These are phyloP conservation scores for Metschnikowia baotianmanensis DNA, from an alignment of 805 yeast genomes.

Conservation along the genomic window DNA sequence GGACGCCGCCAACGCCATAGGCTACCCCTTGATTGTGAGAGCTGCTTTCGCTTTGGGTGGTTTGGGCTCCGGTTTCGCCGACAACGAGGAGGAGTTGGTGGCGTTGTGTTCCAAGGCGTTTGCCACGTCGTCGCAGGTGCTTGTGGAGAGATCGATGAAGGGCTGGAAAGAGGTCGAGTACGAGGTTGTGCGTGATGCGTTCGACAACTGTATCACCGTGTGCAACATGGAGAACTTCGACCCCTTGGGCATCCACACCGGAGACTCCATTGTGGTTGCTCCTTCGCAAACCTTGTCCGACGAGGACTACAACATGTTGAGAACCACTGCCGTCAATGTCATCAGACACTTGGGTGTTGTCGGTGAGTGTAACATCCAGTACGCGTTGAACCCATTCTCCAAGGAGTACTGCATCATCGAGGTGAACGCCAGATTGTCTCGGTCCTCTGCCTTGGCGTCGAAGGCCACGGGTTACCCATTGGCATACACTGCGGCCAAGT, in stretches of 20 bases:
- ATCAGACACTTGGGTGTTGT: constrained; percentile 97
- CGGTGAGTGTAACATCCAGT: constrained; percentile 98
- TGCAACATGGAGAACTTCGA: constrained; percentile 99
- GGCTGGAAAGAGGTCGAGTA: constrained; percentile 99
- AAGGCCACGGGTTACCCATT: constrained; percentile 98
- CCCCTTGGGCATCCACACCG: constrained; percentile 97
- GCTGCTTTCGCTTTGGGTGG: constrained; percentile 98
- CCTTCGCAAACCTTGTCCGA: constrained; percentile 97
- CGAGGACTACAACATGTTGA: constrained; percentile 95
- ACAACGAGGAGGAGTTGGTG: constrained; percentile 76
- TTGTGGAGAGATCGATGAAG: constrained; percentile 94
- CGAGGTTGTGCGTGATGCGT: constrained; percentile 97
- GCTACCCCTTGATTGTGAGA: constrained; percentile 94
- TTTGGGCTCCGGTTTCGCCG: constrained; percentile 96
- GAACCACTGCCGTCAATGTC: constrained; percentile 96
- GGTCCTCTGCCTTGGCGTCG: constrained; percentile 98
- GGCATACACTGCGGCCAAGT: constrained; percentile 96
- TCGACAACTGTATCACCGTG: constrained; percentile 96
- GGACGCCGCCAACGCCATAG: constrained; percentile 78
- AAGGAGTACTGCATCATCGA: constrained; percentile 96
- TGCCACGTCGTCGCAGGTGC: constrained; percentile 93
- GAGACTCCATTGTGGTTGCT: constrained; percentile 98
- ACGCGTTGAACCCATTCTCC: constrained; percentile 90
- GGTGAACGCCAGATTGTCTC: constrained; percentile 94
- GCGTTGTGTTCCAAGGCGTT: constrained; percentile 87